Base-by-base conservation (phyloP, 345 rosid species). In the Gossypium australe region DNA sequence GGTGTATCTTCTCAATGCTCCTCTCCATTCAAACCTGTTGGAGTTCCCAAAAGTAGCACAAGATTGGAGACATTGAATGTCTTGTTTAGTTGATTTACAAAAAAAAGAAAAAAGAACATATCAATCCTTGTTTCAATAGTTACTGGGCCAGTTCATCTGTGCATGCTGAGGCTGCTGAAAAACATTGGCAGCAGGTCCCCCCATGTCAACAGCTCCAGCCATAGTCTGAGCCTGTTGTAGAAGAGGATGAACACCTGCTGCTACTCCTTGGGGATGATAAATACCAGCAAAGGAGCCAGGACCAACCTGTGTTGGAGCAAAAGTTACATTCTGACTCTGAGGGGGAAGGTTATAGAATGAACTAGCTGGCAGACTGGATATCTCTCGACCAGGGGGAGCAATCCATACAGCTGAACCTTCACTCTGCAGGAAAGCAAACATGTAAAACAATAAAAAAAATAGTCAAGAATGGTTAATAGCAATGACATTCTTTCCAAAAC, bases 121-220 rank as follows among this genome's bases (percentile, higher is more conserved):
- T 74, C 56, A 63, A 74, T 76, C 77, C 74, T 74, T 77, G 76
- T 79, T 80, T 92, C 84, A 94, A 83, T 92, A 94, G 86, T 83
- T 92, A 80, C 90, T 86, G 11, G 97, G 94, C 97, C 97, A 94
- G 75, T 89, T 89, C 78, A 90, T 83, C 79, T 90, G 98, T 77
- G 89, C 86, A 79, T 92, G 98, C 86, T 92, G 98, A 45, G 96
- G 87, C 81, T 90, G 98, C 87, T 90, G 98, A 83, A 88, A 94
- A 78, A 90, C 90, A 76, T 73, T 88, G 68, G 90, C 87, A 11
- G 87, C 82, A 45, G 93, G 88, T 78, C 92, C 90, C 64, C 78
- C 92, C 87, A 92, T 87, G 78, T 94, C 94, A 59, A 84, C 85
- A 27, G 86, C 85, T 78, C 94, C 93, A 75, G 85, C 84, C 85